Conservation (phyloP, 2,329 filamentous ascomycete genomes). For the Fusarium praegraminearum region DNA sequence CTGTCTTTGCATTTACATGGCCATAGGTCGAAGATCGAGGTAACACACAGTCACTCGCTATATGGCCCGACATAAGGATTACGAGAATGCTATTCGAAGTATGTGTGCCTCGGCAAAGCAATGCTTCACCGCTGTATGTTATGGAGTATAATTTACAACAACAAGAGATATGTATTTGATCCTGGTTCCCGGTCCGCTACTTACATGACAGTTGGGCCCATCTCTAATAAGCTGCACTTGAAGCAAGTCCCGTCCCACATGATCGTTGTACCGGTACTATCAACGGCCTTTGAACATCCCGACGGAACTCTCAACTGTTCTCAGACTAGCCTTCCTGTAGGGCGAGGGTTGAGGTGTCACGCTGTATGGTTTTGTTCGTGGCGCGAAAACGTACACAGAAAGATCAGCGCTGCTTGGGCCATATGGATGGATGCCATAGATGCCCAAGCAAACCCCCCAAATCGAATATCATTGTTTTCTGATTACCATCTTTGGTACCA, state of each 20-base stretch:
- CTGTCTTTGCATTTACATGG: neutral
- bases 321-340: constrained; percentile 19
- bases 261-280: neutral
- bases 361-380: constrained; percentile 1
- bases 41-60: constrained; percentile 4
- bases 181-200: neutral
- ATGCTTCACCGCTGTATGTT: constrained; percentile 17
- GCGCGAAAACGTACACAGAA: constrained; percentile 10
- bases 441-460: constrained; percentile 17
- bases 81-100: constrained; percentile 6
- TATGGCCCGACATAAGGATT: constrained; percentile 27
- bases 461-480: constrained; percentile 10
- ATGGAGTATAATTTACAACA: constrained; percentile 17
- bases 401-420: constrained; percentile 30
- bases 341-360: constrained; percentile 13
- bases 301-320: constrained; percentile 13
- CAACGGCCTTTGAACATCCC: neutral
- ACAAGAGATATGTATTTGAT: constrained; percentile 23
- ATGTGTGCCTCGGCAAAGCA: constrained; percentile 5
- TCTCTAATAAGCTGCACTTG: constrained; percentile 2
- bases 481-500: neutral
- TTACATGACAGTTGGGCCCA: neutral
- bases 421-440: constrained; percentile 28
- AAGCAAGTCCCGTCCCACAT: constrained; percentile 17
- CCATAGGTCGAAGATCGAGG: constrained; percentile 13